Conservation (phyloP, 306 rosid species). For the Begonia masoniana region DNA sequence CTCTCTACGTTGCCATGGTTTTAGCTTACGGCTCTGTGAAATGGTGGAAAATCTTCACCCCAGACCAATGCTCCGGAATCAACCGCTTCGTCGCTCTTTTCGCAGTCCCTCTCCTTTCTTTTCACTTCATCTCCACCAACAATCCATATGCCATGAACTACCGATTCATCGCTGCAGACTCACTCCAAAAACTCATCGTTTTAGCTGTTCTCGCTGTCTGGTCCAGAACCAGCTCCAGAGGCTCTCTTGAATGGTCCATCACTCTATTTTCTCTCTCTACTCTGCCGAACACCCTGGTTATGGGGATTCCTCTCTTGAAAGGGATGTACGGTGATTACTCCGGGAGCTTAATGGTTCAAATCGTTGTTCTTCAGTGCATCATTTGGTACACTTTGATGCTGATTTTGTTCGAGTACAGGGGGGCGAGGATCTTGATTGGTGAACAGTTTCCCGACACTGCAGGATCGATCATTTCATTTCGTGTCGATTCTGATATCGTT, state of each 20-base stretch:
- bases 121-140: constrained; percentile 41
- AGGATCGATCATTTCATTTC: constrained; percentile 52
- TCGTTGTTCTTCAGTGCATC: constrained; percentile 53
- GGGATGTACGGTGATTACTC: constrained; percentile 47
- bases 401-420: constrained; percentile 70
- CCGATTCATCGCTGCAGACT: constrained; percentile 35
- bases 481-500: constrained; percentile 66
- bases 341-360: constrained; percentile 9
- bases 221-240: constrained; percentile 24
- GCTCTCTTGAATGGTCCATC: constrained; percentile 41
- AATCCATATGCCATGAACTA: constrained; percentile 43
- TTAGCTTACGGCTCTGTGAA: background rate
- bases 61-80: constrained; percentile 44
- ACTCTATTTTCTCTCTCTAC: constrained; percentile 39
- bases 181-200: constrained; percentile 33
- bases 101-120: constrained; percentile 43
- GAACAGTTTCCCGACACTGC: constrained; percentile 88
- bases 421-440: constrained; percentile 49
- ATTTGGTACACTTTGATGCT: constrained; percentile 76
- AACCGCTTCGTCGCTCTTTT: constrained; percentile 44
- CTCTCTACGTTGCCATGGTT: constrained; percentile 18
- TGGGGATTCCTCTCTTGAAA: constrained; percentile 44
- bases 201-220: constrained; percentile 20
- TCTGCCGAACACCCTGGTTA: constrained; percentile 39
- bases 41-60: constrained; percentile 51